A percentile compares a stretch with the other conserved stretches of the same genome.
Conservation (phyloP, 2,329 filamentous ascomycete genomes). For the Tolypocladium guangdongense region DNA sequence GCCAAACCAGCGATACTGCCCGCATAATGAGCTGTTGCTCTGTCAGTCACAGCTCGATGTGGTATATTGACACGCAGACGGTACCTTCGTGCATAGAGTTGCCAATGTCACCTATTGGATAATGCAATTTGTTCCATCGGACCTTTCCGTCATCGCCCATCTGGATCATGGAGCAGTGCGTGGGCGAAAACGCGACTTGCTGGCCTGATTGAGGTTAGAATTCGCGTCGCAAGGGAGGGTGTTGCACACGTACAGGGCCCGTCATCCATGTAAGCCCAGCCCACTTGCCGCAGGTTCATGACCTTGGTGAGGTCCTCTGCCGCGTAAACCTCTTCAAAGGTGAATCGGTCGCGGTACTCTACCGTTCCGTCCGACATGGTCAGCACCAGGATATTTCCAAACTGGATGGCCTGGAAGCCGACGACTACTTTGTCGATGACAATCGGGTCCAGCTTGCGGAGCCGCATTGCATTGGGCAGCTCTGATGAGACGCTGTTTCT, state of each 20-base stretch:
- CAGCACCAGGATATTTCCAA: slow-evolving; percentile 61
- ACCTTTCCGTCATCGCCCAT: slow-evolving; percentile 47
- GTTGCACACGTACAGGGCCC: slow-evolving; percentile 44
- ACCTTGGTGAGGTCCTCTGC: slow-evolving; percentile 55
- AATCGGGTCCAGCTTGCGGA: slow-evolving; percentile 59
- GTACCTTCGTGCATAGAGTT: slow-evolving; percentile 38
- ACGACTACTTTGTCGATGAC: slow-evolving; percentile 62
- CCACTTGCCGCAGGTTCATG: slow-evolving; percentile 62
- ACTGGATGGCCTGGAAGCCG: slow-evolving; percentile 55
- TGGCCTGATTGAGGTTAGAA: slow-evolving; percentile 30
- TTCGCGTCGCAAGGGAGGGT: not conserved
- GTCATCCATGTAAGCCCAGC: slow-evolving; percentile 60
- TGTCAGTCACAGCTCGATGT: slow-evolving; percentile 5
- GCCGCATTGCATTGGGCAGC: slow-evolving; percentile 21
- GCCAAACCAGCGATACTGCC: slow-evolving; percentile 53
- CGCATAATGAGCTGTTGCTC: slow-evolving; percentile 35
- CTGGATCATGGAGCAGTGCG: slow-evolving; percentile 46
- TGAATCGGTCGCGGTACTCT: slow-evolving; percentile 67
- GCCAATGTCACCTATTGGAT: slow-evolving; percentile 36
- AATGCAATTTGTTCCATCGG: slow-evolving; percentile 46
- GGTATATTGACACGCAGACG: not conserved
- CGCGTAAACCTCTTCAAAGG: slow-evolving; percentile 57
- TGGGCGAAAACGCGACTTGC: slow-evolving; percentile 51
- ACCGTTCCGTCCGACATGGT: slow-evolving; percentile 71
- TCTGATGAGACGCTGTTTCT: slow-evolving; percentile 39